Percentiles rank a stretch among this genome's conserved stretches.
phyloP scores from a whole-genome alignment of 228 moss, liverwort and hornwort species.

The Sphagnum magellanicum region DNA sequence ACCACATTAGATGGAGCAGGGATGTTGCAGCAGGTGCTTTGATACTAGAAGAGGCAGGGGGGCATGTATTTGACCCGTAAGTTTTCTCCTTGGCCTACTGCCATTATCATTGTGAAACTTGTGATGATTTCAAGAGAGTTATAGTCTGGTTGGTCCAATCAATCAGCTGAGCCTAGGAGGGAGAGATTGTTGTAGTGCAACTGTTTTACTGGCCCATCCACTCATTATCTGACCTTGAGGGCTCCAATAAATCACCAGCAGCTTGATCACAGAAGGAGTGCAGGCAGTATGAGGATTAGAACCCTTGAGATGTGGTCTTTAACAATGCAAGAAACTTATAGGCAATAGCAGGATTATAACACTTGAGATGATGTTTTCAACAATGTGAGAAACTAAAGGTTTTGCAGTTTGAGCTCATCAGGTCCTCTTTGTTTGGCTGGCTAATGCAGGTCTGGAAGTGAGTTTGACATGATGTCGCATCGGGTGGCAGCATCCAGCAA shows the following conservation, averaged over 20 bases:
- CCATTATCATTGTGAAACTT: background rate
- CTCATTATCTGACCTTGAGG: too few species aligned
- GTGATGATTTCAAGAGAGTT: background rate
- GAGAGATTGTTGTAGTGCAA: too few species aligned
- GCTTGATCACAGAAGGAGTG: too few species aligned
- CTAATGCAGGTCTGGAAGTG: conserved; percentile 32
- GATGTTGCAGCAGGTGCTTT: conserved; percentile 61
- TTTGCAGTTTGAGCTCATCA: background rate
- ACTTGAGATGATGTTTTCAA: background rate
- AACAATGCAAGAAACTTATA: background rate
- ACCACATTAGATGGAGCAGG: conserved; percentile 16
- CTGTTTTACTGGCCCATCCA: too few species aligned
- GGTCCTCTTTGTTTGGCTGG: background rate
- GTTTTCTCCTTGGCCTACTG: conserved; percentile 4
- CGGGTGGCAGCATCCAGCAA: conserved; percentile 44
- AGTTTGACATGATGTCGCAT: conserved; percentile 59
- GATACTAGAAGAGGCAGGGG: conserved; percentile 62
- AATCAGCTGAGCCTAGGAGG: too few species aligned
- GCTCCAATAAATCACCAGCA: too few species aligned
- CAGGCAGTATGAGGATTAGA: too few species aligned
- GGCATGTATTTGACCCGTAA: conserved; percentile 39
- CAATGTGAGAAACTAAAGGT: background rate
- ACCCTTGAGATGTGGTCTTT: too few species aligned
- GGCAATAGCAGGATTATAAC: background rate
- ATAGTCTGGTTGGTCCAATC: background rate